Evolutionary conservation across 441 rosid species (phyloP).

Genomic region (Oxalis stricta): DNA sequence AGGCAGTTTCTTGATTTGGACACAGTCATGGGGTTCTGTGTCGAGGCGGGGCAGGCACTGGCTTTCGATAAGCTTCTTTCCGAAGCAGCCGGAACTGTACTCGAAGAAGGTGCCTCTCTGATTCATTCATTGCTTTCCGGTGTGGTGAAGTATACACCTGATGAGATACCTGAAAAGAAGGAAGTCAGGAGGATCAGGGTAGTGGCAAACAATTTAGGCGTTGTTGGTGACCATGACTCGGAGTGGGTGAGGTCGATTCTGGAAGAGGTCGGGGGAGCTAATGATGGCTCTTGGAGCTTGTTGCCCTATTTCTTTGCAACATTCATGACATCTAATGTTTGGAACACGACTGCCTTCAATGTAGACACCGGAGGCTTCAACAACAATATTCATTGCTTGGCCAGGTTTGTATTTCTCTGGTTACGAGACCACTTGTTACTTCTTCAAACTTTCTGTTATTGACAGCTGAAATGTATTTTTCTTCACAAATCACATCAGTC

Average conservation of each 20-base stretch:
- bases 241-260: conserved; percentile 87
- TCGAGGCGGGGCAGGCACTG: conserved; percentile 95
- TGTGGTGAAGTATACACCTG: conserved; percentile 68
- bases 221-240: conserved; percentile 72
- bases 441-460: neutral
- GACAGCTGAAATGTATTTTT: neutral
- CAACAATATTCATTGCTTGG: conserved; percentile 90
- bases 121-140: conserved; percentile 71
- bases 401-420: conserved; percentile 33
- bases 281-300: conserved; percentile 88
- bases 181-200: conserved; percentile 74
- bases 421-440: neutral
- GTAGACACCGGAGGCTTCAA: conserved; percentile 92
- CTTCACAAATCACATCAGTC: too few relatives aligned
- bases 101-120: conserved; percentile 78
- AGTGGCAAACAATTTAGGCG: conserved; percentile 54
- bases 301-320: conserved; percentile 85
- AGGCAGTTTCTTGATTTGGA: conserved; percentile 94
- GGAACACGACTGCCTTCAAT: conserved; percentile 89
- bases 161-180: conserved; percentile 74
- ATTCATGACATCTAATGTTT: conserved; percentile 80
- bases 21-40: conserved; percentile 83
- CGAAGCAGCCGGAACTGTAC: conserved; percentile 86
- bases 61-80: conserved; percentile 90
- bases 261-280: conserved; percentile 91